A percentile compares a stretch with the other conserved stretches of the same genome.
Conservation (phyloP, 352 stramenopile genomes). For the Pythium grandisporangium region DNA sequence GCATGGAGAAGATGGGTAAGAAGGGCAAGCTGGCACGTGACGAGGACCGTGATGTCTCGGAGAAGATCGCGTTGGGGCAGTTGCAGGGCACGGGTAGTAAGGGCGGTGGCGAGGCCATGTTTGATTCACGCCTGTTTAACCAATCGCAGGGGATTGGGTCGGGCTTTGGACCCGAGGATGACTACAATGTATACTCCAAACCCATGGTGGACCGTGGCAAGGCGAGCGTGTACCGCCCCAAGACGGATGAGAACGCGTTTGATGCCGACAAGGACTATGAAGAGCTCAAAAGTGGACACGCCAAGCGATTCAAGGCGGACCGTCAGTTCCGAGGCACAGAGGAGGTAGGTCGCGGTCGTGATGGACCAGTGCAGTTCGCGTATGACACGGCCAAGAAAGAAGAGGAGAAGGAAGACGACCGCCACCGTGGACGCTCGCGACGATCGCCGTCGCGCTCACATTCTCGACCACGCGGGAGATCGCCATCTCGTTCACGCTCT, state of each 20-base stretch:
- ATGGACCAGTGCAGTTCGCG: slow-evolving; percentile 85
- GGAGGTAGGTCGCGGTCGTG: slow-evolving; percentile 35
- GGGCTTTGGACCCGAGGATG: slow-evolving; percentile 96
- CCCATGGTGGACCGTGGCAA: slow-evolving; percentile 92
- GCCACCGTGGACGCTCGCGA: slow-evolving; percentile 4
- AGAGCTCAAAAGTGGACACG: slow-evolving; percentile 77
- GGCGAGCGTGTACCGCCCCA: slow-evolving; percentile 85
- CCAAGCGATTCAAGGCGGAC: slow-evolving; percentile 86
- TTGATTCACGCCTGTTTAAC: slow-evolving; percentile 98
- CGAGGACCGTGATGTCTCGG: slow-evolving; percentile 94
- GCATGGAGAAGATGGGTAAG: slow-evolving; percentile 92
- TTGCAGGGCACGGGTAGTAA: slow-evolving; percentile 86
- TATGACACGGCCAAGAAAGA: slow-evolving; percentile 47
- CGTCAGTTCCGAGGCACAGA: slow-evolving; percentile 84
- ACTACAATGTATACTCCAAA: slow-evolving; percentile 98
- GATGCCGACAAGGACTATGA: slow-evolving; percentile 88
- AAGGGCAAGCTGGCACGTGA: slow-evolving; percentile 91
- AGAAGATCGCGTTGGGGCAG: slow-evolving; percentile 98
- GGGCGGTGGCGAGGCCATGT: slow-evolving; percentile 83
- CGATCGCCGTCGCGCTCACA: slow-evolving; percentile 13
- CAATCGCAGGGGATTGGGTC: slow-evolving; percentile 93
- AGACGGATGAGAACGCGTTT: slow-evolving; percentile 77
- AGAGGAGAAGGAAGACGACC: slow-evolving; percentile 13
- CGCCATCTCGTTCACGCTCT: slow-evolving; percentile 13
- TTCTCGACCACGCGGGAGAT: slow-evolving; percentile 16